A percentile compares a stretch with the other conserved stretches of the same genome.
Evolutionary conservation across 1,284 basidiomycete species (phyloP).

Genomic region (Apiotrichum sp.): DNA sequence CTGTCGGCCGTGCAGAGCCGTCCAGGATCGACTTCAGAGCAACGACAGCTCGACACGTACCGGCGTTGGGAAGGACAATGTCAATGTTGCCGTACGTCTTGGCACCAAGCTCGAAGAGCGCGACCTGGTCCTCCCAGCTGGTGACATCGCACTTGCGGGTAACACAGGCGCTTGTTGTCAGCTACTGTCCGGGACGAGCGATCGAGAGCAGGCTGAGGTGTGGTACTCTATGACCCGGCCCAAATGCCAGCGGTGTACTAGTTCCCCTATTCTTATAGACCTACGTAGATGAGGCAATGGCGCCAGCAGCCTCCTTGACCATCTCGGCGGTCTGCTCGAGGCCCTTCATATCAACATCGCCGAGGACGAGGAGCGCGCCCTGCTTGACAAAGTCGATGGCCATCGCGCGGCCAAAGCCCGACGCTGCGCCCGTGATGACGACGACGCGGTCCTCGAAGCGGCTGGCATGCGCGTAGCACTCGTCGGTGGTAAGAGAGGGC

Average conservation of each 20-base stretch:
- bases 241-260: no score
- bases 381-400: conserved; percentile 14
- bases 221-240: no score
- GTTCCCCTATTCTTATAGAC: no score
- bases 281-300: no score
- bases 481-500: conserved; percentile 9
- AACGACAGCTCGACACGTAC: background rate
- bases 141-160: conserved; percentile 25
- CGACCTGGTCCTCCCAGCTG: conserved; percentile 17
- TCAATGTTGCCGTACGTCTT: conserved; percentile 13
- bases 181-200: no score
- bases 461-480: conserved; percentile 13
- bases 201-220: no score
- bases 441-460: conserved; percentile 36
- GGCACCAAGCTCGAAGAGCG: conserved; percentile 10
- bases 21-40: no score
- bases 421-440: conserved; percentile 16
- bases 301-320: conserved; percentile 23
- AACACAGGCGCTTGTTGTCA: background rate
- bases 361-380: conserved; percentile 16
- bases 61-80: conserved; percentile 19
- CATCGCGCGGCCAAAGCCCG: conserved; percentile 15
- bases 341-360: conserved; percentile 10
- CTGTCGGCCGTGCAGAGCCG: no score
- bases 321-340: conserved; percentile 6